Evolutionary conservation across 2,329 filamentous ascomycete species (phyloP), one percentile per base, ranked within the genome.

Genomic region (Diaporthe caulivora): DNA sequence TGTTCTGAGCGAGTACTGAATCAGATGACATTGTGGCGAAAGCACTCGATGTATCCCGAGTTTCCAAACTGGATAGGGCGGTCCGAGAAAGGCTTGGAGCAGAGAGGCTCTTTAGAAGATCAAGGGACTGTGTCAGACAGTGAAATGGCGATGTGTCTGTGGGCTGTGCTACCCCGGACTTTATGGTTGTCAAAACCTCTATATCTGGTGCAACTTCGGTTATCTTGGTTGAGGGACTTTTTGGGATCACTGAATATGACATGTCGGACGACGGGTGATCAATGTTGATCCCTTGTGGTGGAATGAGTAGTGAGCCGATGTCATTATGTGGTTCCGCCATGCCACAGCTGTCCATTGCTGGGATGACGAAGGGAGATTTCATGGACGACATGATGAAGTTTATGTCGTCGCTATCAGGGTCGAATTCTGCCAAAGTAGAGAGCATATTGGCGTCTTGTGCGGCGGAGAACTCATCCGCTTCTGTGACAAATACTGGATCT

Each of bases 121-220:
- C 57, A 37, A 60, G n/a, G 10, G 37, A 42, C 24, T 60, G 57
- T 6, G 57, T 42, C 57, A 60, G 37, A 18, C 57, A 60, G 57
- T n/a, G 34, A 42, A 34, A 60, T 6, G 15, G 0, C 37, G 57
- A 11, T 4, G 34, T 26, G n/a, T 42, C 11, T n/a, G n/a, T 40
- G 18, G n/a, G 21, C 24, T 3, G 55, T 58, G 34, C 18, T 13
- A 40, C 34, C 18, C 40, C 55, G n/a, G 34, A 24, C 18, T 24
- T 40, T n/a, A 21, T n/a, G 9, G 34, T 17, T 8, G 21, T 13
- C 21, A 58, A n/a, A 11, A 40, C 21, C 21, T 40, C 31, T 18
- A 58, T 21, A 7, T 29, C 57, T 18, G 34, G 37, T 60, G n/a
- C n/a, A n/a, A 9, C 24, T 13, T 34, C 17, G 2, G 8, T 10